Conservation (phyloP, 768 basidiomycete species). For the Leccinum rimulosum region DNA sequence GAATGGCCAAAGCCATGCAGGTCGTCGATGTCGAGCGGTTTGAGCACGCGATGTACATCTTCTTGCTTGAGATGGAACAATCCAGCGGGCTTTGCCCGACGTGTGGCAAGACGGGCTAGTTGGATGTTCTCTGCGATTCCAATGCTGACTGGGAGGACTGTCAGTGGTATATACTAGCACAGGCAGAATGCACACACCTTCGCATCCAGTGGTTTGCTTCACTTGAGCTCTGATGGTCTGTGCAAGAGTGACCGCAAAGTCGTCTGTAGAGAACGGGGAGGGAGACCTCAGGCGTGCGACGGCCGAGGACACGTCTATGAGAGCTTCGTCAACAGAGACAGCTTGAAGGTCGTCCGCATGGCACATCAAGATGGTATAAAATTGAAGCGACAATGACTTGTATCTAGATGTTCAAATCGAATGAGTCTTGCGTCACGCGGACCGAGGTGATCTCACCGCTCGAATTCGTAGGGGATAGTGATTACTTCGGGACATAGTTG, state of each 20-base stretch:
- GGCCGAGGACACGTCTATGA: slow-evolving; percentile 79
- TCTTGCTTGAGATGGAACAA: slow-evolving; percentile 68
- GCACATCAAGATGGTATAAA: slow-evolving; percentile 90
- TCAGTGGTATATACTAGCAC: neutral
- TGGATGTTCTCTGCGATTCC: slow-evolving; percentile 92
- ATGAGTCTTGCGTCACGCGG: neutral
- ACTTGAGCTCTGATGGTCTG: slow-evolving; percentile 79
- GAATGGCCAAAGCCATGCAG: slow-evolving; percentile 86
- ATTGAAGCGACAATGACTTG: slow-evolving; percentile 77
- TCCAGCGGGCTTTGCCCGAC: slow-evolving; percentile 87
- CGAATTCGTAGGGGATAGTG: slow-evolving; percentile 94
- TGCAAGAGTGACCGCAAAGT: slow-evolving; percentile 76
- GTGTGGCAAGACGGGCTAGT: slow-evolving; percentile 88
- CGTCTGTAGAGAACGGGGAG: slow-evolving; percentile 31
- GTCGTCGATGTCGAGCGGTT: slow-evolving; percentile 71
- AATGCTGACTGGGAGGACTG: slow-evolving; percentile 67
- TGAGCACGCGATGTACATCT: slow-evolving; percentile 53
- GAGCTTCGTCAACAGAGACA: slow-evolving; percentile 94
- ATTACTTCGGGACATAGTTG: slow-evolving; percentile 68
- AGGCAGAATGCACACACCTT: slow-evolving; percentile 46
- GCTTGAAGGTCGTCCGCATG: slow-evolving; percentile 92
- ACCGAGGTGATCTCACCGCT: slow-evolving; percentile 45
- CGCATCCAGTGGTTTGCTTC: slow-evolving; percentile 76
- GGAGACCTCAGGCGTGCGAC: slow-evolving; percentile 39
- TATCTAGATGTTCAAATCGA: slow-evolving; percentile 50